Conservation (phyloP, 805 yeast genomes). For the Brettanomyces nanus region DNA sequence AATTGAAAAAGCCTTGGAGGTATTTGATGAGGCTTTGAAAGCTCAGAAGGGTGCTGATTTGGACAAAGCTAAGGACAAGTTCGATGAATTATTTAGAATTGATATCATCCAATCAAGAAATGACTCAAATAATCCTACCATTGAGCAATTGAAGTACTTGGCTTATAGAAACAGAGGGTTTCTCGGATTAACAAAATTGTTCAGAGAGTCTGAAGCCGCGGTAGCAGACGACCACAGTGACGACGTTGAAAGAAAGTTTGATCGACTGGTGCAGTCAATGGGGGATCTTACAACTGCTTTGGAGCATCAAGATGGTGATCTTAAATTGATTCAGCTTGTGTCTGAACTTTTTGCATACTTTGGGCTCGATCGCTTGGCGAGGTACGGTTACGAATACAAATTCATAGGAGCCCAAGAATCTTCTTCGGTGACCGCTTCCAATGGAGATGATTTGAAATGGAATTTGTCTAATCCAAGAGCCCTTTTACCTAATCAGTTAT, state of each 20-base stretch:
- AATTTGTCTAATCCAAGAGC: slow-evolving; percentile 14
- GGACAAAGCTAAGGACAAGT: slow-evolving; percentile 43
- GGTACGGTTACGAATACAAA: slow-evolving; percentile 54
- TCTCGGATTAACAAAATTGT: slow-evolving; percentile 37
- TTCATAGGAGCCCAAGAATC: slow-evolving; percentile 32
- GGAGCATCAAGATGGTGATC: slow-evolving; percentile 61
- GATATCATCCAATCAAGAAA: slow-evolving; percentile 50
- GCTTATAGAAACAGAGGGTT: slow-evolving; percentile 79
- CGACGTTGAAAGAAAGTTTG: slow-evolving; percentile 5
- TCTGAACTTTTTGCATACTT: slow-evolving; percentile 44
- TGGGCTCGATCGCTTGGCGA: slow-evolving; percentile 38
- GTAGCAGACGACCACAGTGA: neutral
- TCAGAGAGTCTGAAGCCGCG: slow-evolving; percentile 1
- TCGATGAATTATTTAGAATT: slow-evolving; percentile 55
- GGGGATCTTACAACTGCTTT: slow-evolving; percentile 62
- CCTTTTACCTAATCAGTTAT: slow-evolving; percentile 25
- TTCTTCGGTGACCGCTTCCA: neutral
- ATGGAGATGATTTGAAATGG: slow-evolving; percentile 13
- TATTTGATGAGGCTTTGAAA: slow-evolving; percentile 63
- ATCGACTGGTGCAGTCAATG: slow-evolving; percentile 25
- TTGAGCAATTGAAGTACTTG: slow-evolving; percentile 66
- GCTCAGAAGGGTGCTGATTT: slow-evolving; percentile 45
- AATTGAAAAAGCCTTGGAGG: slow-evolving; percentile 73
- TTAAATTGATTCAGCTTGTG: slow-evolving; percentile 40
- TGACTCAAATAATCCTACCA: slow-evolving; percentile 46